Conservation (phyloP, 2,329 filamentous ascomycete genomes). For the Onygenales sp. region DNA sequence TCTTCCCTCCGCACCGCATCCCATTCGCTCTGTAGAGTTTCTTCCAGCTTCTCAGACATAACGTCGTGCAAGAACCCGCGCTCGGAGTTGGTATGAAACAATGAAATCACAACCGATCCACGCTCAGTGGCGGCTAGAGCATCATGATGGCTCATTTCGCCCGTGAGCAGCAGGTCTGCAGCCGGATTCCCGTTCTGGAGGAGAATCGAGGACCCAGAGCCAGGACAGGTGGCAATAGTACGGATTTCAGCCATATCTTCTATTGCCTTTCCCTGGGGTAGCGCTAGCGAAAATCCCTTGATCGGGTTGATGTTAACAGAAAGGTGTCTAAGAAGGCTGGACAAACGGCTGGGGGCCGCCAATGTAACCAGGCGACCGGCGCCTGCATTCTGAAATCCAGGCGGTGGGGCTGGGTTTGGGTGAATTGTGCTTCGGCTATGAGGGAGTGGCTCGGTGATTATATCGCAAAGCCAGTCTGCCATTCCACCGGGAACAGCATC, state of each 20-base stretch:
- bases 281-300: slow-evolving; percentile 53
- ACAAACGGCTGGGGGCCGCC: slow-evolving; percentile 41
- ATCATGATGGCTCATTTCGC: slow-evolving; percentile 89
- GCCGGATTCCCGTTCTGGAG: slow-evolving; percentile 44
- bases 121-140: slow-evolving; percentile 77
- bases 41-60: slow-evolving; percentile 57
- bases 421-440: slow-evolving; percentile 37
- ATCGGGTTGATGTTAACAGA: slow-evolving; percentile 56
- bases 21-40: slow-evolving; percentile 50
- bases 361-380: slow-evolving; percentile 54
- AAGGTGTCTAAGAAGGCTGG: slow-evolving; percentile 53
- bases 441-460: slow-evolving; percentile 47
- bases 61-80: slow-evolving; percentile 66
- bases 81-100: slow-evolving; percentile 93
- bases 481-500: slow-evolving; percentile 78
- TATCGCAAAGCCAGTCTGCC: slow-evolving; percentile 88
- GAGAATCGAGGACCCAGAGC: slow-evolving; percentile 66
- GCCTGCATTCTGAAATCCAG: slow-evolving; percentile 43
- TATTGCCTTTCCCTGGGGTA: slow-evolving; percentile 49
- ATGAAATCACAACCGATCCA: slow-evolving; percentile 69
- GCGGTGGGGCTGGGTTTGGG: slow-evolving; percentile 24
- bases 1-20: slow-evolving; percentile 35
- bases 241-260: slow-evolving; percentile 47
- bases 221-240: slow-evolving; percentile 79
- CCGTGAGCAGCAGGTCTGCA: slow-evolving; percentile 79